Percentiles rank a stretch among this genome's conserved stretches.
phyloP scores from a whole-genome alignment of 192 early-diverging fungal species.

The Coemansia sp. region DNA sequence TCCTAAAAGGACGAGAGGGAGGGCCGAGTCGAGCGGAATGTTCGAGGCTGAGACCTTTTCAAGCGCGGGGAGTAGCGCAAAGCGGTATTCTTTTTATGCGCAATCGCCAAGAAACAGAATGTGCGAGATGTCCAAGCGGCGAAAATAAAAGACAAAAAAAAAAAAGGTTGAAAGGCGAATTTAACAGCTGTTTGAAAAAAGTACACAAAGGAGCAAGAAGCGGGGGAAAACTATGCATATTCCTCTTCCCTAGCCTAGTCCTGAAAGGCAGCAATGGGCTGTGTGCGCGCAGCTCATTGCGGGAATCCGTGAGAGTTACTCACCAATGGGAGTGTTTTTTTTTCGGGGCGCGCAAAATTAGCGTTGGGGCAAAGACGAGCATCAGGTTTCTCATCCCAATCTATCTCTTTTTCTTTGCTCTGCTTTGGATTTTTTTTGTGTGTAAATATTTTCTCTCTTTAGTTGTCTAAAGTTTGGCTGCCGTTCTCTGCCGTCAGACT shows the following conservation, averaged over 20 bases:
- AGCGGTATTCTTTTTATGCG: background rate
- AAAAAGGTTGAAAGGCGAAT: background rate
- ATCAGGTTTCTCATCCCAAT: background rate
- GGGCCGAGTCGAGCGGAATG: constrained; percentile 31
- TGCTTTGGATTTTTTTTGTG: background rate
- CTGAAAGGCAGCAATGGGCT: background rate
- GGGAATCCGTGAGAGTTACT: too few species aligned
- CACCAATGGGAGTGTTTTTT: background rate
- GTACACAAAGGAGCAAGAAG: background rate
- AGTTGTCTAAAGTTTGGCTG: background rate
- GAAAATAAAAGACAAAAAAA: background rate
- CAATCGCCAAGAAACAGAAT: background rate
- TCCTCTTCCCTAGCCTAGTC: background rate
- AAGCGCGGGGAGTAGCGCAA: background rate
- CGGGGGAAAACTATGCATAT: background rate
- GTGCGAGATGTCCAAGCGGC: background rate
- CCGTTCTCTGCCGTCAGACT: background rate
- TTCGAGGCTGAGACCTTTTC: constrained; percentile 10
- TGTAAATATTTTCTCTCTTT: constrained; percentile 3
- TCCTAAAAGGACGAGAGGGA: constrained; percentile 42
- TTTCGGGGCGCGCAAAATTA: background rate
- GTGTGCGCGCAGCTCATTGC: too few species aligned
- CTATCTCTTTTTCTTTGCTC: constrained; percentile 4
- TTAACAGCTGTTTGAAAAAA: background rate
- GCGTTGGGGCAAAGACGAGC: too few species aligned